Evolutionary conservation across 805 yeast genomes (phyloP).

Genomic region (Candida parachauliodes): DNA sequence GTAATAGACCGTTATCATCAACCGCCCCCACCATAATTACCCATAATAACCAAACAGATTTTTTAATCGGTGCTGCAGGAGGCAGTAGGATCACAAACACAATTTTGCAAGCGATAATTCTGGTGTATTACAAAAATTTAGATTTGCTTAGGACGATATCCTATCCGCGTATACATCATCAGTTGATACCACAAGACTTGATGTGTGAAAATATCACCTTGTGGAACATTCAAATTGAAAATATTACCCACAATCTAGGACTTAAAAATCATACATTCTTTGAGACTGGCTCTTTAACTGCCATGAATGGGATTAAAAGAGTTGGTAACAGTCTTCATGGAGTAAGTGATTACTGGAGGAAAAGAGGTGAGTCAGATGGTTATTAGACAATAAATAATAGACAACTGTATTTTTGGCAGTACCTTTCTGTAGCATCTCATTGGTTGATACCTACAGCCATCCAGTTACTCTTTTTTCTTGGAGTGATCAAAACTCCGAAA

Average conservation of each 20-base stretch:
- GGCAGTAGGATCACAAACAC: slow-evolving; percentile 85
- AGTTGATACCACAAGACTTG: slow-evolving; percentile 68
- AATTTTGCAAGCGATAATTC: slow-evolving; percentile 72
- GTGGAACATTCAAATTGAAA: slow-evolving; percentile 31
- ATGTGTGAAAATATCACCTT: slow-evolving; percentile 55
- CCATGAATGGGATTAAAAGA: slow-evolving; percentile 47
- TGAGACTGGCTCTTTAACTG: slow-evolving; percentile 35
- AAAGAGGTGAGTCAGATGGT: slow-evolving; percentile 71
- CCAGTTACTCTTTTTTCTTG: too few relatives aligned
- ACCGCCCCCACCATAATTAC: slow-evolving; percentile 70
- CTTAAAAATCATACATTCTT: slow-evolving; percentile 32
- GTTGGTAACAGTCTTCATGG: slow-evolving; percentile 57
- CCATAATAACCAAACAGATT: slow-evolving; percentile 46
- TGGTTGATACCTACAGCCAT: too few relatives aligned
- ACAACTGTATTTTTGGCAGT: not conserved
- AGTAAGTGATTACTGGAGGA: slow-evolving; percentile 89
- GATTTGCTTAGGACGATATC: slow-evolving; percentile 67
- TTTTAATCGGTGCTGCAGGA: slow-evolving; percentile 90
- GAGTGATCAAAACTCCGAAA: slow-evolving; percentile 1
- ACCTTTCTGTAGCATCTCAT: not conserved
- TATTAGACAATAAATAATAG: too few relatives aligned
- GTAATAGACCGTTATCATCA: slow-evolving; percentile 80
- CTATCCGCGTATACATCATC: slow-evolving; percentile 86
- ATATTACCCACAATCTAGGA: slow-evolving; percentile 36
- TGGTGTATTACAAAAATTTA: slow-evolving; percentile 56